phyloP scores from a whole-genome alignment of 164 flowering plant genomes.

The Dillenia turbinata region DNA sequence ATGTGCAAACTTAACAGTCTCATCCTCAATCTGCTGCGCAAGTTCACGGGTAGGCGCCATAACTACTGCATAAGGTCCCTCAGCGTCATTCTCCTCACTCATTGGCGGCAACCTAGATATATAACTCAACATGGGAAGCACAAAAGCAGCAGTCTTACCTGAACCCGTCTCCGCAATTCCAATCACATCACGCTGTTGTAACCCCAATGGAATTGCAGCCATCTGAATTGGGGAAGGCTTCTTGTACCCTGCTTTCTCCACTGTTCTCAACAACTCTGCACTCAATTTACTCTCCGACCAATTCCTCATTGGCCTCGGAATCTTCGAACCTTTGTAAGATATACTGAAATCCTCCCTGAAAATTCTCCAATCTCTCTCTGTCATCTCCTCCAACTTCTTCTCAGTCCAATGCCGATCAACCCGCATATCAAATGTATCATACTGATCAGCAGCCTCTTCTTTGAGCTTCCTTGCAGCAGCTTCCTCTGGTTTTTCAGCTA shows the following conservation, averaged over 20 bases:
- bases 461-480: constrained; percentile 56
- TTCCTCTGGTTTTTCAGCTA: constrained; percentile 77
- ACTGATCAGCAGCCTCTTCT: constrained; percentile 66
- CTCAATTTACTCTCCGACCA: constrained; percentile 72
- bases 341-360: constrained; percentile 86
- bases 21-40: constrained; percentile 93
- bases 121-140: constrained; percentile 84
- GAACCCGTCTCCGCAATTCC: constrained; percentile 95
- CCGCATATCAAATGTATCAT: constrained; percentile 74
- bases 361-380: constrained; percentile 90
- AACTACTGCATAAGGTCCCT: constrained; percentile 91
- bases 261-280: constrained; percentile 63
- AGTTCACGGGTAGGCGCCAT: constrained; percentile 96
- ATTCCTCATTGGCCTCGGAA: constrained; percentile 81
- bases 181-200: constrained; percentile 89
- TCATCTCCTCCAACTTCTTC: constrained; percentile 85
- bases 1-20: constrained; percentile 79
- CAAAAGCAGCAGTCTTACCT: constrained; percentile 94
- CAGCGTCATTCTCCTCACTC: constrained; percentile 78
- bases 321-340: constrained; percentile 80
- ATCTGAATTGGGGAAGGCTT: constrained; percentile 89
- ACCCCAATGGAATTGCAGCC: constrained; percentile 87
- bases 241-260: constrained; percentile 76
- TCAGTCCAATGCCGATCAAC: constrained; percentile 84
- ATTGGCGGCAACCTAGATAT: constrained; percentile 75